Percentiles rank a stretch among this genome's conserved stretches.
These are phyloP conservation scores for Trifolium dubium DNA, from an alignment of 306 rosid genomes.

Conservation along the genomic window DNA sequence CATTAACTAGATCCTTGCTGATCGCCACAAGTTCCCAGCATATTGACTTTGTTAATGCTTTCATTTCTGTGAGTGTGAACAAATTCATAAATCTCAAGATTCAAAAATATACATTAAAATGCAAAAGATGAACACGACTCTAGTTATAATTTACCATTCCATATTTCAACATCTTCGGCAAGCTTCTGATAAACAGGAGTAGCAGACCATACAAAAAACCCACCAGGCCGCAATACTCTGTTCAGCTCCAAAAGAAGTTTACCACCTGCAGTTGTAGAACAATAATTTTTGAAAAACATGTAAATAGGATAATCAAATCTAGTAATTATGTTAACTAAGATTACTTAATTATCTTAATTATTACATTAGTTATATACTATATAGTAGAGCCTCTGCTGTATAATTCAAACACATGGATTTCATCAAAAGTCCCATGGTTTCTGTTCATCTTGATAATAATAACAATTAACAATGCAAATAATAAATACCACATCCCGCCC, in stretches of 20 bases:
- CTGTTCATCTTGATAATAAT: conserved; percentile 7
- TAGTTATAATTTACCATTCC: conserved; percentile 66
- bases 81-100: conserved; percentile 46
- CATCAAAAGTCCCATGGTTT: neutral
- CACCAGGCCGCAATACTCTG: conserved; percentile 96
- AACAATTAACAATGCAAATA: conserved; percentile 15
- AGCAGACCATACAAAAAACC: conserved; percentile 98
- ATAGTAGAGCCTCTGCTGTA: neutral
- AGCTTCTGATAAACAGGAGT: conserved; percentile 94
- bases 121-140: conserved; percentile 31
- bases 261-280: conserved; percentile 72
- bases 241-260: conserved; percentile 97
- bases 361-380: neutral
- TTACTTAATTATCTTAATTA: conserved; percentile 19
- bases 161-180: conserved; percentile 83
- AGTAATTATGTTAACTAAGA: conserved; percentile 3
- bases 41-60: conserved; percentile 69
- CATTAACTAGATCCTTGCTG: conserved; percentile 79
- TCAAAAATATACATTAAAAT: conserved; percentile 19
- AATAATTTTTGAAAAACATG: neutral
- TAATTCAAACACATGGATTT: conserved; percentile 11
- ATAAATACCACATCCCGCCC: conserved; percentile 12
- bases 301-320: conserved; percentile 29
- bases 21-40: conserved; percentile 89
- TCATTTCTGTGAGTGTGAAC: conserved; percentile 81